A percentile compares a stretch with the other conserved stretches of the same genome.
These are phyloP conservation scores for Penicillium goetzii DNA, from an alignment of 495 filamentous ascomycete species.

Conservation along the genomic window DNA sequence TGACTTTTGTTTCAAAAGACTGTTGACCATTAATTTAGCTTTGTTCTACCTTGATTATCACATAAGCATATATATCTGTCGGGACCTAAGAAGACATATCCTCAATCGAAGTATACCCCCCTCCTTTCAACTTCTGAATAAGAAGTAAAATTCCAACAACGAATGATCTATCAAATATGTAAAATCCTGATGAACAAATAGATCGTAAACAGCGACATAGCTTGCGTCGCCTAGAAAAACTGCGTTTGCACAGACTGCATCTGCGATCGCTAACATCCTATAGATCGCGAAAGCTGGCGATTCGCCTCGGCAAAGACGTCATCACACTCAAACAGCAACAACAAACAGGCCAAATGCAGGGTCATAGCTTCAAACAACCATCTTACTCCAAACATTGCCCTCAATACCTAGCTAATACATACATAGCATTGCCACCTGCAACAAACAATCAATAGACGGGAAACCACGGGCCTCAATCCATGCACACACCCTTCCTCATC, in stretches of 20 bases:
- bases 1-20: too few relatives aligned
- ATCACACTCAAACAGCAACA: neutral
- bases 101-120: too few relatives aligned
- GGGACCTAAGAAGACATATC: too few relatives aligned
- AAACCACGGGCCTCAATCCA: neutral
- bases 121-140: too few relatives aligned
- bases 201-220: neutral
- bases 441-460: neutral
- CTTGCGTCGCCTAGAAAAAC: neutral
- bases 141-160: too few relatives aligned
- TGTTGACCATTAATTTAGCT: too few relatives aligned
- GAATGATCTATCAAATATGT: neutral
- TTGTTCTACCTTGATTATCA: too few relatives aligned
- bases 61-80: too few relatives aligned
- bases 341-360: neutral
- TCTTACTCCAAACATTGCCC: neutral
- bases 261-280: neutral
- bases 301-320: conserved; percentile 1
- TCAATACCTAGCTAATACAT: too few relatives aligned
- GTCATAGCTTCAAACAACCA: neutral
- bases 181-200: neutral
- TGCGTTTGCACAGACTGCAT: neutral
- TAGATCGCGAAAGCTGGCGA: neutral
- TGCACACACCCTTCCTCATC: neutral
- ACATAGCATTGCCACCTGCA: too few relatives aligned